Evolutionary conservation across 1,284 basidiomycete genomes (phyloP).

Genomic region (Naganishia albida): DNA sequence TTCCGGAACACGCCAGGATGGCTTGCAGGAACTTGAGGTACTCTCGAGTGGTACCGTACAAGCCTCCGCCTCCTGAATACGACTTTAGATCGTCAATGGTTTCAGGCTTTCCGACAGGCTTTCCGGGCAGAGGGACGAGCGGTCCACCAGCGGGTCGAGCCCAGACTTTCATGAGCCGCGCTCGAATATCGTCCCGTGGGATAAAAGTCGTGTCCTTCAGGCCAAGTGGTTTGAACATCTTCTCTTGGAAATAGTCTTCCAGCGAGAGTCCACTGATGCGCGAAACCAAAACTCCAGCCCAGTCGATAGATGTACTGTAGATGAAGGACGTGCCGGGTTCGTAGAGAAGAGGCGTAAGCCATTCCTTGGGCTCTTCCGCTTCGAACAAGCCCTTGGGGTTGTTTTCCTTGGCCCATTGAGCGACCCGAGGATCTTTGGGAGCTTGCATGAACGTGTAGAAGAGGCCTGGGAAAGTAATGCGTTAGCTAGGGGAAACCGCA

Average conservation of each 20-base stretch:
- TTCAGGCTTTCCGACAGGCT: conserved; percentile 17
- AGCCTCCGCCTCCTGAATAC: conserved; percentile 44
- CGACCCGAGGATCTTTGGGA: conserved; percentile 24
- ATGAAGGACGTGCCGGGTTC: conserved; percentile 43
- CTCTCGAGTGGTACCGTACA: conserved; percentile 43
- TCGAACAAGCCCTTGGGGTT: conserved; percentile 18
- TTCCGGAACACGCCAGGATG: conserved; percentile 39
- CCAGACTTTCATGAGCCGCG: conserved; percentile 20
- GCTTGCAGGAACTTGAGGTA: conserved; percentile 43
- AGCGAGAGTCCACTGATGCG: conserved; percentile 41
- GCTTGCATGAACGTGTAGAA: conserved; percentile 24
- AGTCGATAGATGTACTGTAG: conserved; percentile 48
- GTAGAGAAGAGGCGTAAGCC: conserved; percentile 38
- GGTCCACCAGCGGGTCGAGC: conserved; percentile 7
- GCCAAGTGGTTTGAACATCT: conserved; percentile 46
- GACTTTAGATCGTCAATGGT: conserved; percentile 3
- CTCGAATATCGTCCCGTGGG: conserved; percentile 37
- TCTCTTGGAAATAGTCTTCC: conserved; percentile 43
- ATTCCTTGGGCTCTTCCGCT: conserved; percentile 18
- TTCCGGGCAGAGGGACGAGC: conserved; percentile 10
- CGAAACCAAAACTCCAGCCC: conserved; percentile 44
- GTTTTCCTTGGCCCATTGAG: conserved; percentile 27
- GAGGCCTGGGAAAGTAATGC: conserved; percentile 1
- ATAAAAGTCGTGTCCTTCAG: conserved; percentile 42
- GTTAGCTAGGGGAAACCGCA: not conserved